A percentile compares a stretch with the other conserved stretches of the same genome.
These are phyloP conservation scores for Diversispora epigaea DNA, from an alignment of 192 early-diverging fungal species.

Conservation along the genomic window DNA sequence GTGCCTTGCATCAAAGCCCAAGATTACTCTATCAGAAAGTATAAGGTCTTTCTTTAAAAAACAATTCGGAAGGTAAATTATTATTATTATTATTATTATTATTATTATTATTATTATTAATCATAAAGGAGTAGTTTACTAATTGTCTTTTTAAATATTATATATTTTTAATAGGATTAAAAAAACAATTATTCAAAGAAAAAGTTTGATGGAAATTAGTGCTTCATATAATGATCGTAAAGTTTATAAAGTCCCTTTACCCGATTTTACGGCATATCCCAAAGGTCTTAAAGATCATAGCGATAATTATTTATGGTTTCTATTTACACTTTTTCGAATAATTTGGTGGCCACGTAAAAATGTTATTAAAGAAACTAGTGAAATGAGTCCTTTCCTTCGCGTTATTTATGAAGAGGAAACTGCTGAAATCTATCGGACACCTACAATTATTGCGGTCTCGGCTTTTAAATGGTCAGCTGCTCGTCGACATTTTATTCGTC, in stretches of 20 bases:
- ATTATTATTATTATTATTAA: no score
- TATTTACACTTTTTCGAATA: neutral
- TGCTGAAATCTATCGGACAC: no score
- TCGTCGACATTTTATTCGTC: no score
- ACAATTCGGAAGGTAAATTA: no score
- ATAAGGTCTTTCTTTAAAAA: no score
- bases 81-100: no score
- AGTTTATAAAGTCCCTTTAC: neutral
- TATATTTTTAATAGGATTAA: neutral
- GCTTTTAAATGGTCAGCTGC: no score
- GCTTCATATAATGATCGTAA: neutral
- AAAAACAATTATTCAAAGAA: neutral
- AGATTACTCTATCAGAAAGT: neutral
- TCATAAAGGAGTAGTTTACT: no score
- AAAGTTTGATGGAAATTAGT: neutral
- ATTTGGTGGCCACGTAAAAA: neutral
- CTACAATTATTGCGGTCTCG: no score
- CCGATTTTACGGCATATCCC: slow-evolving; percentile 9
- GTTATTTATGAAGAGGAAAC: no score
- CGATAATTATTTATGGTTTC: neutral
- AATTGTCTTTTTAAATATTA: no score
- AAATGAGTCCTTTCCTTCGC: no score
- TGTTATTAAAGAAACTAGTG: neutral
- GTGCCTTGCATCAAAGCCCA: neutral
- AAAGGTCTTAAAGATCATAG: neutral